Conservation (phyloP, 371 early-diverging fungal genomes). For the Cokeromyces recurvatus region DNA sequence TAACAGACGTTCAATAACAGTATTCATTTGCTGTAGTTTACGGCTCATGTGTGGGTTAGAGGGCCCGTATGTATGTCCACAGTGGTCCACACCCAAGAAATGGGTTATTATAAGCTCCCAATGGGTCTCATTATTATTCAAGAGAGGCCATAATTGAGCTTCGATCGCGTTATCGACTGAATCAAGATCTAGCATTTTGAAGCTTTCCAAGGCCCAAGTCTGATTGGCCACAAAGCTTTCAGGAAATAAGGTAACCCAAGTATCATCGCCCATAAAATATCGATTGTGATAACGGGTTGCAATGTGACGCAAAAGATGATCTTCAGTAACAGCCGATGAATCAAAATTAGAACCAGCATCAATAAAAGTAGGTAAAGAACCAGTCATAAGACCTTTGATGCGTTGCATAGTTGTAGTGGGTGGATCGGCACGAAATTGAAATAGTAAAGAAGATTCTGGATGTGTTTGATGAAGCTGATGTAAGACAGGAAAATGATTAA, state of each 20-base stretch:
- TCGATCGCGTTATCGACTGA: conserved; percentile 89
- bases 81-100: conserved; percentile 95
- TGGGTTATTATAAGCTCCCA: conserved; percentile 89
- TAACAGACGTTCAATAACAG: conserved; percentile 64
- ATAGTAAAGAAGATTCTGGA: conserved; percentile 69
- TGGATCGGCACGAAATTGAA: conserved; percentile 89
- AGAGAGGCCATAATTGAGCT: conserved; percentile 54
- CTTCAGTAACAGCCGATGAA: conserved; percentile 76
- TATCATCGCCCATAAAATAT: conserved; percentile 90
- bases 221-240: conserved; percentile 52
- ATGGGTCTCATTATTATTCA: conserved; percentile 6
- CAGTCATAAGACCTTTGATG: conserved; percentile 88
- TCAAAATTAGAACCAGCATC: conserved; percentile 95
- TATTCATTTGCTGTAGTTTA: conserved; percentile 84
- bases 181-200: conserved; percentile 91
- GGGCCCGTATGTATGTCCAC: conserved; percentile 92
- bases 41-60: conserved; percentile 79
- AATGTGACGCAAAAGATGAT: conserved; percentile 66
- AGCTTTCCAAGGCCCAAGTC: conserved; percentile 76
- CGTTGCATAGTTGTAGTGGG: conserved; percentile 97
- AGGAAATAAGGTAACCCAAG: conserved; percentile 87
- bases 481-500: conserved; percentile 74
- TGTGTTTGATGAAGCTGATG: conserved; percentile 42
- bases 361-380: conserved; percentile 89
- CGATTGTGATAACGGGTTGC: conserved; percentile 43